These are phyloP conservation scores for Amphirosellinia nigrospora DNA, from an alignment of 495 filamentous ascomycete species.

Conservation along the genomic window DNA sequence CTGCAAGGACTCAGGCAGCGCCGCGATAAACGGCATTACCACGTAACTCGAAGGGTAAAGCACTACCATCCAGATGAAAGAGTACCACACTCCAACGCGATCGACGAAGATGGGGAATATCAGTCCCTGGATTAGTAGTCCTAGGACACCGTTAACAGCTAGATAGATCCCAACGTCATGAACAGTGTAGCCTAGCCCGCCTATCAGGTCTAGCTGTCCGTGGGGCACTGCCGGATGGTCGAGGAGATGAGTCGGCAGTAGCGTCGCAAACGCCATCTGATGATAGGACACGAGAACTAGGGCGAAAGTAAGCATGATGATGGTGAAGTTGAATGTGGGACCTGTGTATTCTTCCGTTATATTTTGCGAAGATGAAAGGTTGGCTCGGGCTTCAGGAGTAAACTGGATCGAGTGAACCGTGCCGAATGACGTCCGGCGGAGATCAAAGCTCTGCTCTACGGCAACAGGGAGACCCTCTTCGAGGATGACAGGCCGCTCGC, in stretches of 20 bases:
- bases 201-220: constrained; percentile 41
- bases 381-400: constrained; percentile 6
- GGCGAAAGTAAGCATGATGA: constrained; percentile 38
- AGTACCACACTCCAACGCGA: constrained; percentile 68
- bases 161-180: constrained; percentile 72
- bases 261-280: constrained; percentile 42
- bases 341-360: constrained; percentile 27
- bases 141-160: constrained; percentile 71
- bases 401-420: constrained; percentile 37
- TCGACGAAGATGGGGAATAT: constrained; percentile 70
- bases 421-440: constrained; percentile 39
- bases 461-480: constrained; percentile 37
- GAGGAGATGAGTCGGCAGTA: constrained; percentile 39
- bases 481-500: constrained; percentile 30
- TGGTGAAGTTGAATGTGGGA: constrained; percentile 37
- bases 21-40: constrained; percentile 68
- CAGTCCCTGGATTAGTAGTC: constrained; percentile 69
- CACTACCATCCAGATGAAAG: constrained; percentile 67
- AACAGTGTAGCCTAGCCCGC: constrained; percentile 69
- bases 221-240: constrained; percentile 31
- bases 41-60: constrained; percentile 73
- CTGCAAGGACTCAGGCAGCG: constrained; percentile 56
- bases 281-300: constrained; percentile 40
- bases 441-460: constrained; percentile 39
- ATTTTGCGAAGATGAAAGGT: not conserved